These are phyloP conservation scores for Vicia faba DNA, from an alignment of 306 rosid species.

Conservation along the genomic window DNA sequence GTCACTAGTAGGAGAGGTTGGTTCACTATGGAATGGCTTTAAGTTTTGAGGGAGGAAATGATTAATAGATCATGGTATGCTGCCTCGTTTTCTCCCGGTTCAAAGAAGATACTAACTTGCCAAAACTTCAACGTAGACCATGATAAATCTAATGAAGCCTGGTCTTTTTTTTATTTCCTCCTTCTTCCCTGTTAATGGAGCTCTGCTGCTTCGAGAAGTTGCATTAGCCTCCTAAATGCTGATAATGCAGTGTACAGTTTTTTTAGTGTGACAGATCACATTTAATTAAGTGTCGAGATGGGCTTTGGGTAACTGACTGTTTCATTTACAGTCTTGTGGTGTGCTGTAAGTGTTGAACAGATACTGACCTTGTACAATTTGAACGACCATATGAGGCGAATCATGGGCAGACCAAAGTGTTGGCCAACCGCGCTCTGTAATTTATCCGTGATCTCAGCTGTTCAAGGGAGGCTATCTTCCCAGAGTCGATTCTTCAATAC, in stretches of 20 bases:
- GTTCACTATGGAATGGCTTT: conserved; percentile 45
- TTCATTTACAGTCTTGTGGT: conserved; percentile 29
- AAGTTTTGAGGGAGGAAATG: conserved; percentile 39
- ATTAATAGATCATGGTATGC: conserved; percentile 37
- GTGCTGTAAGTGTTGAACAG: conserved; percentile 18
- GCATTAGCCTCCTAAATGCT: conserved; percentile 42
- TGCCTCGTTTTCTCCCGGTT: conserved; percentile 47
- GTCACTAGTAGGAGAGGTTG: conserved; percentile 37
- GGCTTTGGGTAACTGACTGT: conserved; percentile 25
- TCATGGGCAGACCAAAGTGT: conserved; percentile 13
- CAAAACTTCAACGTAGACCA: conserved; percentile 32
- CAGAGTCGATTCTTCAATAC: too few species aligned
- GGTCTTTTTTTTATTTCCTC: conserved; percentile 30
- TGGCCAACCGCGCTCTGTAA: too few species aligned
- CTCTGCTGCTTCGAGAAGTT: conserved; percentile 43
- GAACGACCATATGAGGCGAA: conserved; percentile 28
- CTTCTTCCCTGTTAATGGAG: conserved; percentile 44
- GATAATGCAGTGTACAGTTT: conserved; percentile 50
- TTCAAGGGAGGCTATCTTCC: conserved; percentile 38
- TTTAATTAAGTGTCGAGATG: conserved; percentile 39
- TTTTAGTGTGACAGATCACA: conserved; percentile 38
- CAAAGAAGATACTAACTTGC: conserved; percentile 46
- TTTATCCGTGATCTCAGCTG: conserved; percentile 38
- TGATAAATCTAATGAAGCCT: conserved; percentile 39
- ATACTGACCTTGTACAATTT: conserved; percentile 26